phyloP scores from a whole-genome alignment of 805 yeast genomes.

The Pichia kluyveri region DNA sequence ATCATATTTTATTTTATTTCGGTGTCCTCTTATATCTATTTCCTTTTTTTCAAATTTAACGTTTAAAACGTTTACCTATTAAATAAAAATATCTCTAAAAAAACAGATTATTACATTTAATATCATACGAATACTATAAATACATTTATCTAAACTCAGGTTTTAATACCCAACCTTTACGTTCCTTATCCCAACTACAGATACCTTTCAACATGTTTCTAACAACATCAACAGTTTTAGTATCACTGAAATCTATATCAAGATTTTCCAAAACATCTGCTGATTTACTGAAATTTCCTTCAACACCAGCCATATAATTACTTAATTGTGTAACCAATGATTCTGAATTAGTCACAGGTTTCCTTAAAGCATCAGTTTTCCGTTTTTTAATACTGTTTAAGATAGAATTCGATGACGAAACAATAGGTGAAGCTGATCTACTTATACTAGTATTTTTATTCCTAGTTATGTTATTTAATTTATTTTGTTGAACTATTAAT shows the following conservation, averaged over 20 bases:
- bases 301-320: slow-evolving; percentile 20
- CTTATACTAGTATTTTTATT: neutral
- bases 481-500: neutral
- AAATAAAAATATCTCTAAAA: neutral
- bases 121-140: neutral
- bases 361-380: slow-evolving; percentile 17
- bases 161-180: slow-evolving; percentile 58
- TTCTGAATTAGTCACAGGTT: slow-evolving; percentile 7
- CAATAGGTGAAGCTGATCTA: neutral
- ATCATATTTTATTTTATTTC: neutral
- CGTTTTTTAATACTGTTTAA: slow-evolving; percentile 38
- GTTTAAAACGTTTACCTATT: too few relatives aligned
- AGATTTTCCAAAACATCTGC: slow-evolving; percentile 20
- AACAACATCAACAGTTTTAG: slow-evolving; percentile 48
- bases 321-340: slow-evolving; percentile 17
- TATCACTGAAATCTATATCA: slow-evolving; percentile 31
- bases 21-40: neutral
- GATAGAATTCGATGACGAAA: slow-evolving; percentile 38
- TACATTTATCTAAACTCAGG: slow-evolving; percentile 34
- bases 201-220: slow-evolving; percentile 62
- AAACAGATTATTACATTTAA: neutral
- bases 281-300: slow-evolving; percentile 25
- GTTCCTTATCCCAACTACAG: slow-evolving; percentile 54
- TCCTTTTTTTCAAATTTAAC: neutral
- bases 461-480: too few relatives aligned